phyloP scores from a whole-genome alignment of 2,329 filamentous ascomycete species.

The Septoria linicola region DNA sequence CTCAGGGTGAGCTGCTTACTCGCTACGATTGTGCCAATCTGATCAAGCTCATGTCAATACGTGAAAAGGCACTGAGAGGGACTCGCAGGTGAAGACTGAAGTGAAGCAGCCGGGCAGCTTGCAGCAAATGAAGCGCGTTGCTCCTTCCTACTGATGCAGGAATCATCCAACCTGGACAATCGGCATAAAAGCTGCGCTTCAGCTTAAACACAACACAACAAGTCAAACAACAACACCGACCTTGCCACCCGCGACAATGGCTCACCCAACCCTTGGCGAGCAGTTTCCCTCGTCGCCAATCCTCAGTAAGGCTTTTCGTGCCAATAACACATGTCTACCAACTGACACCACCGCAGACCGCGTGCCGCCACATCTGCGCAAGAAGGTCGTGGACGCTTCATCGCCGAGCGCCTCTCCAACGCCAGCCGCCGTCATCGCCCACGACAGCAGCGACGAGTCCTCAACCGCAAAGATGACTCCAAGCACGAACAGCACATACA shows the following conservation, averaged over 20 bases:
- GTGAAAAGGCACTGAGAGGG: background rate
- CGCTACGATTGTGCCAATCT: too few relatives aligned
- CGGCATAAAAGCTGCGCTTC: background rate
- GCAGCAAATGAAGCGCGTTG: background rate
- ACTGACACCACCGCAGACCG: background rate
- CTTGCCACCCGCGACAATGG: background rate
- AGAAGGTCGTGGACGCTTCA: background rate
- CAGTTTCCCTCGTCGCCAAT: background rate
- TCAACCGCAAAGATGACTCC: background rate
- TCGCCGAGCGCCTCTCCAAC: background rate
- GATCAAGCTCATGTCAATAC: background rate
- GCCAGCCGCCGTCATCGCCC: background rate
- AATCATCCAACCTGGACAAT: background rate
- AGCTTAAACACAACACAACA: background rate
- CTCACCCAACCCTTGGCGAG: background rate
- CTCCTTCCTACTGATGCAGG: slow-evolving; percentile 1
- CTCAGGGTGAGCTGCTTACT: too few relatives aligned
- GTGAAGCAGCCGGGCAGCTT: slow-evolving; percentile 1
- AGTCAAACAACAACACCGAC: background rate
- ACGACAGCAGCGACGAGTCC: slow-evolving; percentile 1
- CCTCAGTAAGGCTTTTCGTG: background rate
- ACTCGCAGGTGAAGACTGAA: background rate
- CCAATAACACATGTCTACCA: background rate
- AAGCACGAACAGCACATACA: background rate
- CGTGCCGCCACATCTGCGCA: slow-evolving; percentile 9